Percentiles rank a stretch among this genome's conserved stretches.
Evolutionary conservation across 768 basidiomycete species (phyloP).

Genomic region (Pluteus cervinus): DNA sequence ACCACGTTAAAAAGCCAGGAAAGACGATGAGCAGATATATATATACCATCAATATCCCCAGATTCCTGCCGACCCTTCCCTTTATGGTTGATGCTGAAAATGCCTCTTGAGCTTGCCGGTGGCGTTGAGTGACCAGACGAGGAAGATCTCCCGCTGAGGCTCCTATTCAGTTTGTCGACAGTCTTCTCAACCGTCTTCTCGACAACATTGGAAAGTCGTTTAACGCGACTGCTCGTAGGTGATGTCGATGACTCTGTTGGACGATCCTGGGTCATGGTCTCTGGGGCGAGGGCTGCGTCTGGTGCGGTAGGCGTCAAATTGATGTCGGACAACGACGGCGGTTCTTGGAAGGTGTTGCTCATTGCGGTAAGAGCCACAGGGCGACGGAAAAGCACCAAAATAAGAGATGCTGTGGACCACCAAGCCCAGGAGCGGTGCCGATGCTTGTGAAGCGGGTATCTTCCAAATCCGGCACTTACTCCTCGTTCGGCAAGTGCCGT

Average conservation of each 20-base stretch:
- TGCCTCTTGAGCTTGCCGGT: conserved; percentile 39
- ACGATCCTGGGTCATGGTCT: conserved; percentile 13
- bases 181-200: conserved; percentile 47
- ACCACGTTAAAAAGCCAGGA: background rate
- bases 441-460: too few species aligned
- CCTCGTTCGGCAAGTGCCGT: conserved; percentile 7
- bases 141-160: conserved; percentile 44
- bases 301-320: too few species aligned
- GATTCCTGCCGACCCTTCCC: conserved; percentile 39
- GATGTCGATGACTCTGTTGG: conserved; percentile 18
- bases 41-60: conserved; percentile 25
- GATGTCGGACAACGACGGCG: too few species aligned
- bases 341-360: too few species aligned
- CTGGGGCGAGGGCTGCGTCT: conserved; percentile 13
- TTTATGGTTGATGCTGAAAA: conserved; percentile 52
- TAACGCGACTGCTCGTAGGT: conserved; percentile 39
- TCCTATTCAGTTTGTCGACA: conserved; percentile 60
- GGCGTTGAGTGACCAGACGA: too few species aligned
- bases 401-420: too few species aligned
- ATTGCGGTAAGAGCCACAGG: too few species aligned
- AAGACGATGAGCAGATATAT: conserved; percentile 2
- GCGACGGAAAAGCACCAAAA: too few species aligned
- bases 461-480: too few species aligned
- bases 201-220: conserved; percentile 43
- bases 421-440: too few species aligned